Percentiles rank a stretch among this genome's conserved stretches.
phyloP scores from a whole-genome alignment of 768 basidiomycete species.

The Leccinum subtestaceum region DNA sequence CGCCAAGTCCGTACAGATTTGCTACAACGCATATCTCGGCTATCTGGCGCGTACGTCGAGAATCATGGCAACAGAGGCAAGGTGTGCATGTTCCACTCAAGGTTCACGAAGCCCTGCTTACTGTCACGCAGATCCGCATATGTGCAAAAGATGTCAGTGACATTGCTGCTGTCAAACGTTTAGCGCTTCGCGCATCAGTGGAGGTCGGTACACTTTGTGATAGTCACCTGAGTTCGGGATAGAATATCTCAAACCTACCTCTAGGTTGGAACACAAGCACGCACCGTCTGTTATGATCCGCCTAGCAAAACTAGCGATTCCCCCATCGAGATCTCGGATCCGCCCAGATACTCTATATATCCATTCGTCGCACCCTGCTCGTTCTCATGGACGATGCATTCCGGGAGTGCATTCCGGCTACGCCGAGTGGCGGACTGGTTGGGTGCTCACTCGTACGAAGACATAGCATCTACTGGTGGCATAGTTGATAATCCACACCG shows the following conservation, averaged over 20 bases:
- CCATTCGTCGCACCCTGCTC: constrained; percentile 56
- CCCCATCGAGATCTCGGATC: constrained; percentile 30
- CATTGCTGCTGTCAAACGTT: constrained; percentile 45
- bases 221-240: constrained; percentile 6
- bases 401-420: constrained; percentile 51
- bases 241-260: constrained; percentile 1
- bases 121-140: constrained; percentile 47
- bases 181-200: constrained; percentile 49
- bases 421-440: constrained; percentile 66
- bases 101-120: neutral
- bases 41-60: constrained; percentile 63
- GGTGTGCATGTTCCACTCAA: constrained; percentile 33
- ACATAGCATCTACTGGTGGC: constrained; percentile 36
- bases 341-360: constrained; percentile 57
- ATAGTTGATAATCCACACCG: constrained; percentile 35
- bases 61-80: constrained; percentile 43
- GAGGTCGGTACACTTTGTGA: constrained; percentile 41
- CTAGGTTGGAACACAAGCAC: constrained; percentile 15
- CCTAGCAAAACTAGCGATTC: constrained; percentile 25
- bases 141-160: constrained; percentile 45
- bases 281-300: constrained; percentile 32
- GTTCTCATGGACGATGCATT: constrained; percentile 46
- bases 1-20: constrained; percentile 43
- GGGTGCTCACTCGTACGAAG: constrained; percentile 33
- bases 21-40: constrained; percentile 65